Conservation (phyloP, 306 rosid genomes). For the Trifolium subterraneum region DNA sequence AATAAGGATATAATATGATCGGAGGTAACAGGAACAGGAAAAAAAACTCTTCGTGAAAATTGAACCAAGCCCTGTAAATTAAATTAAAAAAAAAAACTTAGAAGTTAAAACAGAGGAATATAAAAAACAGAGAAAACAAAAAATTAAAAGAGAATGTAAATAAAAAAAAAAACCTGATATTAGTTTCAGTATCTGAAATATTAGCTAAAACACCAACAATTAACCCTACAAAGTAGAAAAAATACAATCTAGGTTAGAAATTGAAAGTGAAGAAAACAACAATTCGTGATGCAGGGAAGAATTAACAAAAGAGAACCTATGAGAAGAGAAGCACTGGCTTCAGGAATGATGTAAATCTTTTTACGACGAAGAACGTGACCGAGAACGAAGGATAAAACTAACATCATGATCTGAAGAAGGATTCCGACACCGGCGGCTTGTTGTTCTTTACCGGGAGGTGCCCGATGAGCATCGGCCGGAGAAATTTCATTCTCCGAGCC, state of each 20-base stretch:
- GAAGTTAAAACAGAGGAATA: background rate
- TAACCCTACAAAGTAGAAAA: constrained; percentile 55
- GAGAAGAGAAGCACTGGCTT: constrained; percentile 98
- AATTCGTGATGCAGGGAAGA: no score
- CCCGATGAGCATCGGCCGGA: constrained; percentile 61
- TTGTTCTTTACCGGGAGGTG: constrained; percentile 90
- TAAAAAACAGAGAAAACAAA: background rate
- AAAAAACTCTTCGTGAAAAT: constrained; percentile 97
- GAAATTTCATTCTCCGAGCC: constrained; percentile 72
- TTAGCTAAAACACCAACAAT: constrained; percentile 94
- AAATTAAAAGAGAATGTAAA: background rate
- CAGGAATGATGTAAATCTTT: constrained; percentile 84
- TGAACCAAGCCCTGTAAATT: constrained; percentile 93
- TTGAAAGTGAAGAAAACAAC: background rate
- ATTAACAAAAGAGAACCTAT: constrained; percentile 55
- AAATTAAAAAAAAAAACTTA: constrained; percentile 11
- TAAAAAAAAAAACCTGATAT: constrained; percentile 65
- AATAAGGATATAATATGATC: constrained; percentile 93
- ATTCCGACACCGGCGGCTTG: constrained; percentile 99
- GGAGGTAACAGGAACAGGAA: constrained; percentile 96
- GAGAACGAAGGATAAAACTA: constrained; percentile 90
- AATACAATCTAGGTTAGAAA: background rate
- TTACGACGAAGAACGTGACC: constrained; percentile 99
- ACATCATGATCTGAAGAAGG: constrained; percentile 99
- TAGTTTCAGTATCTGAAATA: constrained; percentile 85